A percentile compares a stretch with the other conserved stretches of the same genome.
phyloP scores from a whole-genome alignment of 192 early-diverging fungal genomes.

The Coemansia sp. region DNA sequence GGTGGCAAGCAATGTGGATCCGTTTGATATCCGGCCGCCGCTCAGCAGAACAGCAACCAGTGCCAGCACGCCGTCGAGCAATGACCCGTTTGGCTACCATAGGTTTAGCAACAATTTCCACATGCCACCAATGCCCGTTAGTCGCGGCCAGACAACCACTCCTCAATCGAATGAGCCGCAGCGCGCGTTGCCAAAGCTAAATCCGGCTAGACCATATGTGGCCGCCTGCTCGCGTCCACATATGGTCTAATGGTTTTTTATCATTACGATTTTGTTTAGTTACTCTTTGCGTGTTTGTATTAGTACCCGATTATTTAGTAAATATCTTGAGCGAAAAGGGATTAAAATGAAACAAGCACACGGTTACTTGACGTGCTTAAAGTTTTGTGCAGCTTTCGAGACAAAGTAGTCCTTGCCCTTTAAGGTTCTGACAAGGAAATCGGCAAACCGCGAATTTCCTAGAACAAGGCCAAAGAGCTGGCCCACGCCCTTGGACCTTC shows the following conservation, averaged over 20 bases:
- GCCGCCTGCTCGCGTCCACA: neutral
- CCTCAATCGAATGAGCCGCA: neutral
- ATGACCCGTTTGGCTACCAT: slow-evolving; percentile 8
- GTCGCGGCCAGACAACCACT: neutral
- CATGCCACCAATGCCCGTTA: neutral
- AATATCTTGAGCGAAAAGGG: too few relatives aligned
- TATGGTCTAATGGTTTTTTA: neutral
- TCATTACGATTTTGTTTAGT: neutral
- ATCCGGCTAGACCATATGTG: neutral
- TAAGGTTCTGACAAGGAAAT: slow-evolving; percentile 24
- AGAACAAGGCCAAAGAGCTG: slow-evolving; percentile 41
- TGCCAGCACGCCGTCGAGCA: neutral
- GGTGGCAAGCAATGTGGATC: slow-evolving; percentile 11
- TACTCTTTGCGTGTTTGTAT: neutral
- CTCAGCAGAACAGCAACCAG: neutral
- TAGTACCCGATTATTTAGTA: too few relatives aligned
- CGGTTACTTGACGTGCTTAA: neutral
- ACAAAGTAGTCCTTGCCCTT: slow-evolving; percentile 51
- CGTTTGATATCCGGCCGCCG: slow-evolving; percentile 40
- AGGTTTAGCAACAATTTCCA: slow-evolving; percentile 4
- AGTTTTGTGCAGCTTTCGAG: neutral
- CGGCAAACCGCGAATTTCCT: slow-evolving; percentile 38
- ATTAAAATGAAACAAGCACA: neutral
- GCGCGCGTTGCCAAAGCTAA: neutral
- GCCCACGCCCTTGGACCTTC: slow-evolving; percentile 35